Conservation (phyloP, 2,329 filamentous ascomycete species). For the Cladophialophora psammophila region DNA sequence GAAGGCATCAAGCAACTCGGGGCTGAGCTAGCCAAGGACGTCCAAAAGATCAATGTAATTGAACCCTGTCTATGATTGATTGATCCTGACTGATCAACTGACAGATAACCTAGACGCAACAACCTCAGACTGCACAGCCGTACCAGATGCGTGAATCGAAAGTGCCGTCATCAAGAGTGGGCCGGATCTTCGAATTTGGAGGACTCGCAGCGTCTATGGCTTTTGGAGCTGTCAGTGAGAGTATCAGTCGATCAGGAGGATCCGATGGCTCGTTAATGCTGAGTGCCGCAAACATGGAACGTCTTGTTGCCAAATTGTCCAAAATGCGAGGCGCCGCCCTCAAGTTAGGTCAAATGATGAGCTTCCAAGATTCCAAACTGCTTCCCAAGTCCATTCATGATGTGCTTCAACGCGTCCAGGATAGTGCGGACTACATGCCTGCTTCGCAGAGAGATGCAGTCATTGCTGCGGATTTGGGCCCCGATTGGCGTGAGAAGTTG, state of each 20-base stretch:
- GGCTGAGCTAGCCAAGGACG: constrained; percentile 56
- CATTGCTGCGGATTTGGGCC: constrained; percentile 76
- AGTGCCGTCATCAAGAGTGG: constrained; percentile 85
- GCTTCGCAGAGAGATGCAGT: constrained; percentile 89
- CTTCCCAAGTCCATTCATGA: constrained; percentile 85
- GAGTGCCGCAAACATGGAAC: constrained; percentile 88
- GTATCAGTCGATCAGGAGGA: constrained; percentile 79
- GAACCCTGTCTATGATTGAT: constrained; percentile 20
- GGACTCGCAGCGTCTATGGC: constrained; percentile 95
- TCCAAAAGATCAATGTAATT: constrained; percentile 43
- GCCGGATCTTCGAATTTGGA: constrained; percentile 92
- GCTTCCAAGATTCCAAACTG: constrained; percentile 96
- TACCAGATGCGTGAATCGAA: constrained; percentile 86
- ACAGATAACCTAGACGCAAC: constrained; percentile 51
- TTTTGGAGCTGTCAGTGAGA: constrained; percentile 86
- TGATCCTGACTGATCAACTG: constrained; percentile 53
- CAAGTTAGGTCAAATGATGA: constrained; percentile 97
- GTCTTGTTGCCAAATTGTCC: constrained; percentile 89
- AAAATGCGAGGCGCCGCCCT: constrained; percentile 97
- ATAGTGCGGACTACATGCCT: constrained; percentile 98
- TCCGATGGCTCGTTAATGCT: constrained; percentile 81
- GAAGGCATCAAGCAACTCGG: constrained; percentile 57
- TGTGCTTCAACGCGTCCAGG: constrained; percentile 91
- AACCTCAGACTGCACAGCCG: constrained; percentile 43
- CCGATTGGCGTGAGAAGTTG: constrained; percentile 81